Percentiles rank a stretch among this genome's conserved stretches.
phyloP scores from a whole-genome alignment of 352 stramenopile genomes.

The Porosira glacialis region DNA sequence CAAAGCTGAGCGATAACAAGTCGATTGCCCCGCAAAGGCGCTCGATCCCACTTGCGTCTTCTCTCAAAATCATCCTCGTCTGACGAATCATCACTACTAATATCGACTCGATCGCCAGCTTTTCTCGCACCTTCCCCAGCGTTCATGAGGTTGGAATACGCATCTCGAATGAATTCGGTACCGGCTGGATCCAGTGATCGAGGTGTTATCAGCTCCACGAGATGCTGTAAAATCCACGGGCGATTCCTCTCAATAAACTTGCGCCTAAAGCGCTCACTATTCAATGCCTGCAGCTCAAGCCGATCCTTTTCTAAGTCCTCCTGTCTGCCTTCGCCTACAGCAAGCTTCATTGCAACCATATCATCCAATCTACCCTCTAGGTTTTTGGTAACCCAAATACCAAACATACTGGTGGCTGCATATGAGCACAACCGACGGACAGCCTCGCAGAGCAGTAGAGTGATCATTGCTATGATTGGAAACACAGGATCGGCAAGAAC shows the following conservation, averaged over 20 bases:
- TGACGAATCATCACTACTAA: conserved; percentile 90
- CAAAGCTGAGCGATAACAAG: conserved; percentile 88
- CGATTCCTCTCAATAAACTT: conserved; percentile 95
- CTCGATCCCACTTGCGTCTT: conserved; percentile 80
- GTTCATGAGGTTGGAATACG: conserved; percentile 92
- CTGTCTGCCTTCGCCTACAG: conserved; percentile 89
- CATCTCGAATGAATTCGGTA: conserved; percentile 91
- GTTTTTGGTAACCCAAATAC: conserved; percentile 89
- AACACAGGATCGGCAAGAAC: conserved; percentile 89
- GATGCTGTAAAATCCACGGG: conserved; percentile 93
- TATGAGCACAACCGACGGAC: conserved; percentile 73
- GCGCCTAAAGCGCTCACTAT: conserved; percentile 94
- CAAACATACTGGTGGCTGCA: conserved; percentile 80
- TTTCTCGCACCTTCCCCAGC: conserved; percentile 83
- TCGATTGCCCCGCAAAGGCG: conserved; percentile 82
- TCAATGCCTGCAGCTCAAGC: conserved; percentile 92
- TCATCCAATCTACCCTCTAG: conserved; percentile 93
- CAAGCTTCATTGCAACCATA: conserved; percentile 91
- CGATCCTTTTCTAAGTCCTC: conserved; percentile 92
- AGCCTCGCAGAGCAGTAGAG: conserved; percentile 82
- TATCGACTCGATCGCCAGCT: conserved; percentile 82
- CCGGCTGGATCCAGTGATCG: conserved; percentile 82
- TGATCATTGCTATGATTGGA: conserved; percentile 85
- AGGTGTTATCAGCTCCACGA: conserved; percentile 93
- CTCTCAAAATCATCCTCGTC: conserved; percentile 84